phyloP scores from a whole-genome alignment of 1,284 basidiomycete genomes.

The Rhodotorula sp. region DNA sequence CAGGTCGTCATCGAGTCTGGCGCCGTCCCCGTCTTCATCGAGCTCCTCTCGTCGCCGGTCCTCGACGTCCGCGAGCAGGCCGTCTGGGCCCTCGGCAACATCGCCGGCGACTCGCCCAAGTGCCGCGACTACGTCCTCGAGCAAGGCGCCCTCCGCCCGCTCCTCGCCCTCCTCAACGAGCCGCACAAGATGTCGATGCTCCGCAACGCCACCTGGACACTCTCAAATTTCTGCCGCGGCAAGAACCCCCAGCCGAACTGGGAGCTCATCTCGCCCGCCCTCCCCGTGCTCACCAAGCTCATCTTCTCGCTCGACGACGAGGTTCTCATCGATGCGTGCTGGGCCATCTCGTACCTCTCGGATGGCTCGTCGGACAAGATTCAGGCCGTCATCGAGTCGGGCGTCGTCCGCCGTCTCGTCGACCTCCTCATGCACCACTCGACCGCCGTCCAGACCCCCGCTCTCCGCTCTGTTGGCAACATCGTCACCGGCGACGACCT shows the following conservation, averaged over 20 bases:
- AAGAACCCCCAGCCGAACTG: slow-evolving; percentile 95
- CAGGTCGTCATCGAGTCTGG: slow-evolving; percentile 94
- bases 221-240: slow-evolving; percentile 96
- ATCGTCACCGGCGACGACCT: slow-evolving; percentile 98
- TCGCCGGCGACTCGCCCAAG: slow-evolving; percentile 90
- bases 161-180: slow-evolving; percentile 50
- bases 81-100: slow-evolving; percentile 95
- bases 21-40: slow-evolving; percentile 97
- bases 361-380: slow-evolving; percentile 99
- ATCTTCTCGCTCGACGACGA: slow-evolving; percentile 99
- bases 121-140: slow-evolving; percentile 79
- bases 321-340: slow-evolving; percentile 98
- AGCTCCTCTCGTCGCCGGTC: slow-evolving; percentile 68
- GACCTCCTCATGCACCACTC: slow-evolving; percentile 96
- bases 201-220: slow-evolving; percentile 94
- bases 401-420: slow-evolving; percentile 94
- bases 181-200: slow-evolving; percentile 95
- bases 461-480: slow-evolving; percentile 95
- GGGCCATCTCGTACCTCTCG: slow-evolving; percentile 99
- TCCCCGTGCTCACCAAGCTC: slow-evolving; percentile 93
- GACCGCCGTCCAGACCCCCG: slow-evolving; percentile 98
- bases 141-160: slow-evolving; percentile 56
- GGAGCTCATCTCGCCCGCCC: slow-evolving; percentile 91
- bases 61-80: slow-evolving; percentile 94
- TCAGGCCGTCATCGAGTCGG: slow-evolving; percentile 97